These are phyloP conservation scores for Daedaleopsis sinensis DNA, from an alignment of 768 basidiomycete genomes.

Conservation along the genomic window DNA sequence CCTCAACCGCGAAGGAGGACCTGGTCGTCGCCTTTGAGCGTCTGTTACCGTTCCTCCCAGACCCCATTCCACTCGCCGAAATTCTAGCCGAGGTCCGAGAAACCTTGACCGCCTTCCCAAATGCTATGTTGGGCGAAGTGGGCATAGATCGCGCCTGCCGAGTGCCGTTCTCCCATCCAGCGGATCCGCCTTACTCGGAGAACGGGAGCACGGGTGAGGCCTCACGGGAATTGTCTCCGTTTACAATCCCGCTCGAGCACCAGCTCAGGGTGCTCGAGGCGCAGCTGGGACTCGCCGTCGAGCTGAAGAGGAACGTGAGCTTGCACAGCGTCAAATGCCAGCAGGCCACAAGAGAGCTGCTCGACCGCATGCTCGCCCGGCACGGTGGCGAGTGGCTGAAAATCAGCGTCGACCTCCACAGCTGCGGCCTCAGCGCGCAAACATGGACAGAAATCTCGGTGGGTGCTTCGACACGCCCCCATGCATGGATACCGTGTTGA, in stretches of 20 bases:
- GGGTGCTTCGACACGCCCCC: conserved; percentile 25
- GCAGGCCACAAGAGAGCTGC: conserved; percentile 64
- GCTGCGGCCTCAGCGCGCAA: conserved; percentile 82
- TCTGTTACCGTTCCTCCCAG: conserved; percentile 69
- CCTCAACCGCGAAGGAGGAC: conserved; percentile 17
- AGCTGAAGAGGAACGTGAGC: conserved; percentile 76
- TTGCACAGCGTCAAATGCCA: conserved; percentile 86
- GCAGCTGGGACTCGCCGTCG: conserved; percentile 85
- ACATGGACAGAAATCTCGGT: conserved; percentile 79
- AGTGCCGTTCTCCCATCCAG: conserved; percentile 60
- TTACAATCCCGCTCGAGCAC: conserved; percentile 78
- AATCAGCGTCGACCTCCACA: conserved; percentile 89
- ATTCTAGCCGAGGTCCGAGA: conserved; percentile 60
- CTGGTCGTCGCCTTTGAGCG: conserved; percentile 49
- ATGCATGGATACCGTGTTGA: not conserved
- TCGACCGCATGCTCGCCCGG: conserved; percentile 60
- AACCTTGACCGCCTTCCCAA: conserved; percentile 62
- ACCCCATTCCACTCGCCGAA: conserved; percentile 64
- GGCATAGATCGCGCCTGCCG: conserved; percentile 86
- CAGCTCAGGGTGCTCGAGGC: conserved; percentile 80
- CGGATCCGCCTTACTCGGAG: conserved; percentile 27
- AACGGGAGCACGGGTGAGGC: conserved; percentile 20
- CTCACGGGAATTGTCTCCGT: conserved; percentile 67
- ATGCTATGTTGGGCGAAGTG: conserved; percentile 90
- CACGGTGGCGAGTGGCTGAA: conserved; percentile 58